phyloP scores from a whole-genome alignment of 176 grass and related monocot genomes.

The Calamus simplicifolius region DNA sequence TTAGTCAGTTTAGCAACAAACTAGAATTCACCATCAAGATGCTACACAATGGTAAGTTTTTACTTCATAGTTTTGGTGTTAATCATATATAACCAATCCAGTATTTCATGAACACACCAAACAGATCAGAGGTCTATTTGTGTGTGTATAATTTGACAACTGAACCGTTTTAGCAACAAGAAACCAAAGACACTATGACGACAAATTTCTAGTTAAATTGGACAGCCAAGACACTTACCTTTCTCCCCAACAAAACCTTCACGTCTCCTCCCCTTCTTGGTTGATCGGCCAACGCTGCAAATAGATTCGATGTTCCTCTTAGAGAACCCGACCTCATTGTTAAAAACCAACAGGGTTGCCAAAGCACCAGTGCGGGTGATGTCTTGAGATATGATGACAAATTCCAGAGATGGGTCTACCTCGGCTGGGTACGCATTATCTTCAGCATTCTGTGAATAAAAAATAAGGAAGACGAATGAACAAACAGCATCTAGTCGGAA shows the following conservation, averaged over 20 bases:
- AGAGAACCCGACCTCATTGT: constrained; percentile 61
- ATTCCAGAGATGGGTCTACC: constrained; percentile 43
- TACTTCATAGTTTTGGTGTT: too few species aligned
- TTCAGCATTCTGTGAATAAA: constrained; percentile 44
- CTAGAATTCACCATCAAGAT: too few species aligned
- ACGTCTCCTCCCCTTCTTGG: constrained; percentile 44
- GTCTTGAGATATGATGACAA: constrained; percentile 44
- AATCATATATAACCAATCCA: too few species aligned
- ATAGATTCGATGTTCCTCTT: constrained; percentile 50
- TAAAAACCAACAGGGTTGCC: constrained; percentile 53
- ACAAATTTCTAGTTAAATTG: too few species aligned
- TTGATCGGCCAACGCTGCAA: constrained; percentile 52
- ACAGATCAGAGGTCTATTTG: too few species aligned
- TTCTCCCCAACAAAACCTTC: constrained; percentile 65
- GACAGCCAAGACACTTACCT: constrained; percentile 21
- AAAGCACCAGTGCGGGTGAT: constrained; percentile 41
- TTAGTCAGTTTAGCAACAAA: too few species aligned
- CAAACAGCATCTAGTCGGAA: neutral
- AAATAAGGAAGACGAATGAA: neutral
- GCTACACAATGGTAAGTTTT: too few species aligned
- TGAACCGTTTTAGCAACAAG: too few species aligned
- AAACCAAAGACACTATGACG: too few species aligned
- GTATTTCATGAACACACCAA: too few species aligned
- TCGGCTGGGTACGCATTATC: constrained; percentile 53
- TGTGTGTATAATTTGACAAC: too few species aligned